Evolutionary conservation across 1,284 basidiomycete species (phyloP).

Genomic region (Boletus nobilissimus): DNA sequence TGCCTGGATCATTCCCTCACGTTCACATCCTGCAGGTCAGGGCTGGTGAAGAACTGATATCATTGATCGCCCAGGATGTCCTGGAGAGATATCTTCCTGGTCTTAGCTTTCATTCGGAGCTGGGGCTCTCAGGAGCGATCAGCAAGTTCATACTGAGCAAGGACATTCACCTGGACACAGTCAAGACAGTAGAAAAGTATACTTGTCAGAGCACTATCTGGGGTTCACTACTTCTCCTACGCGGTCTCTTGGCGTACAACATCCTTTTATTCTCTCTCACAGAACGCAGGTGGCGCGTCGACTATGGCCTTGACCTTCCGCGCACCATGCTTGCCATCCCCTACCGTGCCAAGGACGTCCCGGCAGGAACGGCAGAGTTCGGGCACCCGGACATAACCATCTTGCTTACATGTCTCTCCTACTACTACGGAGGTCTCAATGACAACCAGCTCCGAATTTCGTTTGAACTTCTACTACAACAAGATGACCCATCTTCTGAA

Average conservation of each 20-base stretch:
- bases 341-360: background rate
- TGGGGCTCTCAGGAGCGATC: background rate
- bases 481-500: background rate
- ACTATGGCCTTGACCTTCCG: background rate
- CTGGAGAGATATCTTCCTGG: background rate
- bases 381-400: background rate
- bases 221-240: slow-evolving; percentile 1
- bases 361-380: background rate
- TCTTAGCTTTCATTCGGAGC: background rate
- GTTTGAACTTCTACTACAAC: background rate
- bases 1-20: background rate
- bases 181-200: background rate
- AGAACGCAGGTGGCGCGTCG: background rate
- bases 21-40: background rate
- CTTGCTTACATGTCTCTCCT: no score
- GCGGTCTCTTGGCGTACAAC: background rate
- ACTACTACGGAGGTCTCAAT: slow-evolving; percentile 2
- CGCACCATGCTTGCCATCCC: background rate
- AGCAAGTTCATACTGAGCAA: background rate
- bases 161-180: background rate
- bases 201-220: background rate
- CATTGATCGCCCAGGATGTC: background rate
- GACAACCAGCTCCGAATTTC: background rate
- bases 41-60: background rate
- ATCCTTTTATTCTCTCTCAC: background rate